Percentiles rank a stretch among this genome's conserved stretches.
Evolutionary conservation across 2,329 filamentous ascomycete species (phyloP).

Genomic region (Ascosphaera apis): DNA sequence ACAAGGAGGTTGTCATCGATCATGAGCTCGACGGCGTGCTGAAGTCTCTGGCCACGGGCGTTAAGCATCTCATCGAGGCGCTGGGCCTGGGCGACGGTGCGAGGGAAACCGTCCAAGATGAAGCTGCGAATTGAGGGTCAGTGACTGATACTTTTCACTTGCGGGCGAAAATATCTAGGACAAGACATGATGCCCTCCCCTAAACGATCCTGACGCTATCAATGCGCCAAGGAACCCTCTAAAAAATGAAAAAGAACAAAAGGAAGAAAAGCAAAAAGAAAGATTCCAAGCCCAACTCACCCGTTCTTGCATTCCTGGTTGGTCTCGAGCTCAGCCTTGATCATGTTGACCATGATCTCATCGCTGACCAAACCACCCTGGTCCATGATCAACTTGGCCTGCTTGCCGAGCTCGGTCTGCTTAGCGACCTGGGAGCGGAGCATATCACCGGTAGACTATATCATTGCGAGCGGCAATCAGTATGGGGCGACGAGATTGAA

Average conservation of each 20-base stretch:
- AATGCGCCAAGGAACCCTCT: too few relatives aligned
- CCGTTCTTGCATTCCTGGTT: conserved; percentile 94
- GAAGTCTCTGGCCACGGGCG: conserved; percentile 56
- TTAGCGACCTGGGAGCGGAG: conserved; percentile 93
- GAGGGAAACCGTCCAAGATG: conserved; percentile 96
- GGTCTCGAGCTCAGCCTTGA: conserved; percentile 83
- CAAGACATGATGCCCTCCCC: too few relatives aligned
- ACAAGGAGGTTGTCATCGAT: conserved; percentile 90
- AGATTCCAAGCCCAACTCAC: too few relatives aligned
- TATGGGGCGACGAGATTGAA: not conserved
- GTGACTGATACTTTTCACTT: too few relatives aligned
- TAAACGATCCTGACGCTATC: too few relatives aligned
- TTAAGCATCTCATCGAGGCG: conserved; percentile 81
- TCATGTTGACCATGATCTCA: conserved; percentile 99
- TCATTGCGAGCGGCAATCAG: conserved; percentile 5
- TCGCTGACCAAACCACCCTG: conserved; percentile 92
- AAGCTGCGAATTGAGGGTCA: conserved; percentile 35
- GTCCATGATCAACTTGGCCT: conserved; percentile 99
- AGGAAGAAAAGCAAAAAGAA: too few relatives aligned
- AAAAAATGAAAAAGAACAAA: not conserved
- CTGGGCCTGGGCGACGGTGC: conserved; percentile 86
- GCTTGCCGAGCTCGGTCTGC: conserved; percentile 80
- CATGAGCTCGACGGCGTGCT: conserved; percentile 89
- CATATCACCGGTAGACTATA: conserved; percentile 93
- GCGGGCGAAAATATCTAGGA: too few relatives aligned